phyloP scores from a whole-genome alignment of 805 yeast species.

The Ogataea philodendri region DNA sequence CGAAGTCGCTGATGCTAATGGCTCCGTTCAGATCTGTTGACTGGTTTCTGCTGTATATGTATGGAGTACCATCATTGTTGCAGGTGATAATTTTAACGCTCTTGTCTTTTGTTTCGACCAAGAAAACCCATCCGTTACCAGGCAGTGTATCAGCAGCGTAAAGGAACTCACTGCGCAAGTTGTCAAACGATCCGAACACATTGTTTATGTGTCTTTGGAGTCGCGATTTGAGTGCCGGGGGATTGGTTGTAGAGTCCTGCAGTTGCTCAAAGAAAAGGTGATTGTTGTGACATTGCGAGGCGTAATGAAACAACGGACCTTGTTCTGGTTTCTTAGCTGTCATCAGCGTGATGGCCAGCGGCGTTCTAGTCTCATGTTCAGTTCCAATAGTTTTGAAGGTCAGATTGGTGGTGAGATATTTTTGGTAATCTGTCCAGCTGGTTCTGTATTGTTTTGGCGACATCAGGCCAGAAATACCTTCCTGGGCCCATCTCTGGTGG shows the following conservation, averaged over 20 bases:
- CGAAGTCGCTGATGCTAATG: slow-evolving; percentile 53
- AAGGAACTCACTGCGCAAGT: slow-evolving; percentile 49
- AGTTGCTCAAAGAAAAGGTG: slow-evolving; percentile 80
- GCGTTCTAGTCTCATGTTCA: slow-evolving; percentile 69
- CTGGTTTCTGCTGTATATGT: slow-evolving; percentile 67
- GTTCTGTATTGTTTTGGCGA: slow-evolving; percentile 61
- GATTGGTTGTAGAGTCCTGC: slow-evolving; percentile 21
- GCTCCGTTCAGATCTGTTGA: slow-evolving; percentile 74
- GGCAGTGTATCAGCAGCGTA: slow-evolving; percentile 48
- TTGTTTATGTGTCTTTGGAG: slow-evolving; percentile 35
- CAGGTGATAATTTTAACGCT: slow-evolving; percentile 51
- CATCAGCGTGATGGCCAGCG: slow-evolving; percentile 65
- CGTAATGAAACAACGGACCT: slow-evolving; percentile 76
- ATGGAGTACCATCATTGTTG: slow-evolving; percentile 78
- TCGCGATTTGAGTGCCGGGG: slow-evolving; percentile 26
- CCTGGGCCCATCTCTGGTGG: slow-evolving; percentile 36
- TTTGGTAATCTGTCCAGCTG: slow-evolving; percentile 84
- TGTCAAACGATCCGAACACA: slow-evolving; percentile 45
- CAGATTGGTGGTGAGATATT: slow-evolving; percentile 55
- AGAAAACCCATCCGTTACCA: slow-evolving; percentile 76
- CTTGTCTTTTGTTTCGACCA: slow-evolving; percentile 66
- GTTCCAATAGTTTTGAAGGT: slow-evolving; percentile 73
- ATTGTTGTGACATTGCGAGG: slow-evolving; percentile 89
- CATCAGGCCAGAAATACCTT: slow-evolving; percentile 66
- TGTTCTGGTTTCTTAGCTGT: slow-evolving; percentile 66